A percentile compares a stretch with the other conserved stretches of the same genome.
phyloP scores from a whole-genome alignment of 2,329 filamentous ascomycete genomes.

The Colletotrichum gloeosporioides region DNA sequence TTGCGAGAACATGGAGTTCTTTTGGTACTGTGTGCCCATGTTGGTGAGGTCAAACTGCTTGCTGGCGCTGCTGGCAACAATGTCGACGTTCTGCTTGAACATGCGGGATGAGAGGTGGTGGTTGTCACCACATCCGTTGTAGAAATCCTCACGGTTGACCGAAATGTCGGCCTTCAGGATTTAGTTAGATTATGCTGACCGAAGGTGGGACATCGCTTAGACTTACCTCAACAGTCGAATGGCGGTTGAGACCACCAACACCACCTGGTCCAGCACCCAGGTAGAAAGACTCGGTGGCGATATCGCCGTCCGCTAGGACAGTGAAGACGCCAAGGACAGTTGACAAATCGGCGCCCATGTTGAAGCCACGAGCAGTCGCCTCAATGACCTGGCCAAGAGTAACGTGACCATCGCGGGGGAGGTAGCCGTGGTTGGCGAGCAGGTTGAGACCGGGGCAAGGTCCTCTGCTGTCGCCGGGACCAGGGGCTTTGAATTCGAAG shows the following conservation, averaged over 20 bases:
- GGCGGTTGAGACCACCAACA: conserved; percentile 12
- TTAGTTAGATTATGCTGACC: neutral
- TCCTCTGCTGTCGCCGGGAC: neutral
- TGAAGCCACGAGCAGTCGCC: conserved; percentile 9
- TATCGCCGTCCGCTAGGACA: neutral
- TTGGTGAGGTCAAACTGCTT: conserved; percentile 13
- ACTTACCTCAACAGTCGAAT: conserved; percentile 12
- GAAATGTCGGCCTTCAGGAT: neutral
- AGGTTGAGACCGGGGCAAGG: conserved; percentile 50
- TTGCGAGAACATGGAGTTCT: conserved; percentile 5
- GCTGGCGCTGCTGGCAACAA: neutral
- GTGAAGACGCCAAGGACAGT: conserved; percentile 4
- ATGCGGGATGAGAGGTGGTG: conserved; percentile 10
- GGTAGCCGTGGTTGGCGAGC: conserved; percentile 48
- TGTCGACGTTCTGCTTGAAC: conserved; percentile 17
- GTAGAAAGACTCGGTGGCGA: conserved; percentile 8
- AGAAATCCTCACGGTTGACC: conserved; percentile 11
- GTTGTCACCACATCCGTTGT: conserved; percentile 12
- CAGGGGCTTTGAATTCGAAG: conserved; percentile 1
- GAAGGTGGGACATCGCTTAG: fast-evolving
- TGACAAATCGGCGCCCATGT: neutral
- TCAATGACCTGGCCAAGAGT: conserved; percentile 12
- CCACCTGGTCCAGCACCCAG: conserved; percentile 1
- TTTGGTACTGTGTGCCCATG: conserved; percentile 13
- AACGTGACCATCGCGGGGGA: conserved; percentile 41